Conservation (phyloP, 106 monocot species). For the Agapanthus africanus region DNA sequence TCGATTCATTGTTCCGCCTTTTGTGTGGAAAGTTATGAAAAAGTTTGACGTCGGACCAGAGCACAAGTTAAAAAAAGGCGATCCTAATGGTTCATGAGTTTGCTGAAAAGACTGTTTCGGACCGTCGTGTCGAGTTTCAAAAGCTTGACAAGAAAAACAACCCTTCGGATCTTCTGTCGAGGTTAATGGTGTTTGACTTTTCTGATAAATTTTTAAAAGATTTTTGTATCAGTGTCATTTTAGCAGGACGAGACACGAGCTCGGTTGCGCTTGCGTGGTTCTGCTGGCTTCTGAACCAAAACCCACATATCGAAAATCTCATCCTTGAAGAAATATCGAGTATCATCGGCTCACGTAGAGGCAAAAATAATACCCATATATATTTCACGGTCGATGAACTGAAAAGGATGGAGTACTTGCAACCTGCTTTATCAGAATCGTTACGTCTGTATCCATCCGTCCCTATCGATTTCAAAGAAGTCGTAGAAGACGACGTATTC, state of each 20-base stretch:
- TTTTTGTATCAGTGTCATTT: slow-evolving; percentile 89
- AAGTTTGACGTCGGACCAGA: slow-evolving; percentile 45
- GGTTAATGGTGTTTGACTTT: slow-evolving; percentile 42
- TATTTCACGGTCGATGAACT: slow-evolving; percentile 31
- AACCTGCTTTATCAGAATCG: slow-evolving; percentile 73
- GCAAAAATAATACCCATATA: too few relatives aligned
- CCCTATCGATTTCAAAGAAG: slow-evolving; percentile 85
- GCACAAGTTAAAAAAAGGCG: slow-evolving; percentile 38
- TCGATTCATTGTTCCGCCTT: slow-evolving; percentile 74
- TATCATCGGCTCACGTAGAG: too few relatives aligned
- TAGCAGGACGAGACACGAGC: slow-evolving; percentile 93
- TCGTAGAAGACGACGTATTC: slow-evolving; percentile 52
- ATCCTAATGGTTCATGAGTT: slow-evolving; percentile 55
- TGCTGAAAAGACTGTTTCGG: slow-evolving; percentile 49
- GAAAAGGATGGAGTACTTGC: slow-evolving; percentile 73
- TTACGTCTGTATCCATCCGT: slow-evolving; percentile 89
- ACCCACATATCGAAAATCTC: slow-evolving; percentile 41
- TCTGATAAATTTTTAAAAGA: slow-evolving; percentile 73
- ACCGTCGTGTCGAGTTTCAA: slow-evolving; percentile 36
- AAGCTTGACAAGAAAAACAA: slow-evolving; percentile 10
- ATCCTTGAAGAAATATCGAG: slow-evolving; percentile 49
- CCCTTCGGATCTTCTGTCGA: slow-evolving; percentile 72
- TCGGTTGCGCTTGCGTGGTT: slow-evolving; percentile 89
- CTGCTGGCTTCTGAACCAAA: slow-evolving; percentile 65
- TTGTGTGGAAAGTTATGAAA: slow-evolving; percentile 77